Percentiles rank a stretch among this genome's conserved stretches.
These are phyloP conservation scores for Magnusiomyces suaveolens DNA, from an alignment of 1,139 yeast species.

Conservation along the genomic window DNA sequence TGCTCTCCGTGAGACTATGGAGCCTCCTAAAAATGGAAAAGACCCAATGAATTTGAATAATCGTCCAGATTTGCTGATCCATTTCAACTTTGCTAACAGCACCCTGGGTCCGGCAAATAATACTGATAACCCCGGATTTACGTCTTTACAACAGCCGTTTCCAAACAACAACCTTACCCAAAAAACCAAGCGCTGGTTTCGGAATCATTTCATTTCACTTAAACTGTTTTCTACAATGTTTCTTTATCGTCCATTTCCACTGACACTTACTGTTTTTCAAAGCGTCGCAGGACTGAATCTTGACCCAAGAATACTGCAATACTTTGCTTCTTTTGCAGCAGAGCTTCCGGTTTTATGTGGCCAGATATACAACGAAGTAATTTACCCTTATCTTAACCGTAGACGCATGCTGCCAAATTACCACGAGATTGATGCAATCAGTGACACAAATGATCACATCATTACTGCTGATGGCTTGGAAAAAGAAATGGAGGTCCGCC, in stretches of 20 bases:
- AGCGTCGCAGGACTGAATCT: not conserved
- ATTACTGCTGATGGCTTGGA: not conserved
- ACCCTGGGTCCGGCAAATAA: not conserved
- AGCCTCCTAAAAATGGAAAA: not conserved
- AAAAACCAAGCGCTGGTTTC: slow-evolving; percentile 5
- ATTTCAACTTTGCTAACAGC: slow-evolving; percentile 2
- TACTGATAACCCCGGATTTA: not conserved
- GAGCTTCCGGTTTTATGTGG: not conserved
- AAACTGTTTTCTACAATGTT: not conserved
- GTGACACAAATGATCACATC: not conserved
- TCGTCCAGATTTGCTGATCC: not conserved
- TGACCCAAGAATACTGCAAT: not conserved
- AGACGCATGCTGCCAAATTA: not conserved
- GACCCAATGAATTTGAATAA: not conserved
- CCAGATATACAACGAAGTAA: not conserved
- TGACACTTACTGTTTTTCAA: not conserved
- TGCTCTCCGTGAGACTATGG: not conserved
- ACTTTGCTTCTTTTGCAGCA: not conserved
- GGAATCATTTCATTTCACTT: not conserved
- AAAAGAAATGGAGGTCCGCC: not conserved
- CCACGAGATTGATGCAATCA: not conserved
- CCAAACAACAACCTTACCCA: not conserved
- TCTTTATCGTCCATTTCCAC: slow-evolving; percentile 1
- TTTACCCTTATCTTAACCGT: not conserved
- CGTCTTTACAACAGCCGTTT: not conserved